A percentile compares a stretch with the other conserved stretches of the same genome.
Evolutionary conservation across 169 alveolate genomes (phyloP).

Genomic region (Babesia caballi): DNA sequence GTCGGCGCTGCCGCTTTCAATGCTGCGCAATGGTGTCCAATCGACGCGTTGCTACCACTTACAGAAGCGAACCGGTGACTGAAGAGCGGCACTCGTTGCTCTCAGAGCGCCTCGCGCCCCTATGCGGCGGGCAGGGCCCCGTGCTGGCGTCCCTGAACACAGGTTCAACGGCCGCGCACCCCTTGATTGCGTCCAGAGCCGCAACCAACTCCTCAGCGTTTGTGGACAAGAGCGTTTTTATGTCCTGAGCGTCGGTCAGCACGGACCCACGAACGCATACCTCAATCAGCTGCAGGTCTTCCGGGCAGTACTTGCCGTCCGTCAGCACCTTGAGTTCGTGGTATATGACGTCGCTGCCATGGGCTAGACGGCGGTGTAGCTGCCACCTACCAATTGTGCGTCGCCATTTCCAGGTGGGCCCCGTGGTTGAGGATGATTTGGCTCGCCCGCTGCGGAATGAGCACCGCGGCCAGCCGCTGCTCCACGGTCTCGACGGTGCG

Average conservation of each 20-base stretch:
- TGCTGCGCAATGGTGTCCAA: too few relatives aligned
- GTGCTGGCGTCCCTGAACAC: slow-evolving; percentile 6
- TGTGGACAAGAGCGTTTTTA: slow-evolving; percentile 18
- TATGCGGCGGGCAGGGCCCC: background rate
- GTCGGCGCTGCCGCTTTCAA: slow-evolving; percentile 5
- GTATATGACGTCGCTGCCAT: background rate
- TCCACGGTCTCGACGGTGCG: slow-evolving; percentile 19
- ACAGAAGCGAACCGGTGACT: too few relatives aligned
- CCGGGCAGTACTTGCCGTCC: slow-evolving; percentile 22
- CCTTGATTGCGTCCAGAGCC: slow-evolving; percentile 8
- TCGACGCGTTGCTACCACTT: background rate
- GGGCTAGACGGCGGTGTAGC: background rate
- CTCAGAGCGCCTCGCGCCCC: background rate
- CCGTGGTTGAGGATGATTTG: slow-evolving; percentile 6
- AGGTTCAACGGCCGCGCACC: background rate
- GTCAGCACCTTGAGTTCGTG: slow-evolving; percentile 29
- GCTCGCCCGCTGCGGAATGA: slow-evolving; percentile 33
- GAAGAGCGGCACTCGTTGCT: too few relatives aligned
- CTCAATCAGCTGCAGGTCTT: slow-evolving; percentile 14
- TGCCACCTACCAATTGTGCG: slow-evolving; percentile 28
- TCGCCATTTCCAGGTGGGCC: slow-evolving; percentile 33
- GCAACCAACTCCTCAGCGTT: slow-evolving; percentile 28
- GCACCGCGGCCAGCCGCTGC: slow-evolving; percentile 7
- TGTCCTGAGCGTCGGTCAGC: slow-evolving; percentile 13
- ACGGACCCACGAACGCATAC: background rate